phyloP scores from a whole-genome alignment of 208 protist species.

The Leishmania turanica region DNA sequence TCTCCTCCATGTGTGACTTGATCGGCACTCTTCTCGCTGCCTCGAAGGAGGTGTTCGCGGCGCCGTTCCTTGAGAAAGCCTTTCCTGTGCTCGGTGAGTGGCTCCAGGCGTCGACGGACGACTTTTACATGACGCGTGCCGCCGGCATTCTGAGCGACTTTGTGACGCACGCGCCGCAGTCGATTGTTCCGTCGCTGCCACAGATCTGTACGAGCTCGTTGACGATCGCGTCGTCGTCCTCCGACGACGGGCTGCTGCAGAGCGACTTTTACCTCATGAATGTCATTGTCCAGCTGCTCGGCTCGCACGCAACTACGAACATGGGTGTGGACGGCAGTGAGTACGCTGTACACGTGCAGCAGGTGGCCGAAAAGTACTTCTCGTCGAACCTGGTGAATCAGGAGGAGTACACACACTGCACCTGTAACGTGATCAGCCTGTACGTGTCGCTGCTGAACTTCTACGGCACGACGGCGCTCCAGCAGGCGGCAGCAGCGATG shows the following conservation, averaged over 20 bases:
- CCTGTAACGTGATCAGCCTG: conserved; percentile 74
- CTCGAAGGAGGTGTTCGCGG: conserved; percentile 67
- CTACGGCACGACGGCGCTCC: conserved; percentile 34
- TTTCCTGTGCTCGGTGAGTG: conserved; percentile 68
- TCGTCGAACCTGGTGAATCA: conserved; percentile 32
- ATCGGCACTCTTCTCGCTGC: conserved; percentile 72
- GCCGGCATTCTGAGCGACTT: conserved; percentile 77
- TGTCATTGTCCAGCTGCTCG: conserved; percentile 64
- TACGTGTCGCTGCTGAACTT: conserved; percentile 64
- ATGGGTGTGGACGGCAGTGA: conserved; percentile 37
- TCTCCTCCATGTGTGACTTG: conserved; percentile 59
- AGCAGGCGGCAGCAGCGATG: conserved; percentile 29
- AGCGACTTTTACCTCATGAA: conserved; percentile 80
- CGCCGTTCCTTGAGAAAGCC: conserved; percentile 61
- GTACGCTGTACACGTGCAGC: conserved; percentile 53
- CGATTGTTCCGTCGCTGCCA: conserved; percentile 51
- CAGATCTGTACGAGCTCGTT: conserved; percentile 52
- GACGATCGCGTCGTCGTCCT: conserved; percentile 45
- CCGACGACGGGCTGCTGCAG: conserved; percentile 66
- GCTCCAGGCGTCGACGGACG: conserved; percentile 61
- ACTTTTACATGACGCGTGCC: conserved; percentile 64
- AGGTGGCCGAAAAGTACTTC: conserved; percentile 47
- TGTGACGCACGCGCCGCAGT: conserved; percentile 62
- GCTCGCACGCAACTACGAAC: conserved; percentile 23
- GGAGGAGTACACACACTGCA: conserved; percentile 48